Percentiles rank a stretch among this genome's conserved stretches.
phyloP scores from a whole-genome alignment of 2,329 filamentous ascomycete genomes.

The Periconia macrospinosa region DNA sequence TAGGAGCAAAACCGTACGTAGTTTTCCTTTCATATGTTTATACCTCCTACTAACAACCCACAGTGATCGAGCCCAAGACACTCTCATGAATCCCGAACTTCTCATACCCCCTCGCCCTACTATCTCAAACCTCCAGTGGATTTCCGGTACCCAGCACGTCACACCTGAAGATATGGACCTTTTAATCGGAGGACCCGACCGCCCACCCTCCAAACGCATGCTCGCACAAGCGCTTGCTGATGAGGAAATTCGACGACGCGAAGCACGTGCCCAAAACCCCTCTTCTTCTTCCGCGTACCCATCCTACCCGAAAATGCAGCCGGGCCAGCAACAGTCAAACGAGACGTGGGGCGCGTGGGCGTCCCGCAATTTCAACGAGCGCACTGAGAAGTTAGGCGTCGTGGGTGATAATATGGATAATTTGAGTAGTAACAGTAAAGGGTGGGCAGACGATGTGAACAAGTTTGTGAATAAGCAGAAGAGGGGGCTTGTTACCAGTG shows the following conservation, averaged over 20 bases:
- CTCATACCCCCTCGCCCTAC: conserved; percentile 79
- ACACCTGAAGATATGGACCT: conserved; percentile 86
- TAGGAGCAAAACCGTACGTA: conserved; percentile 64
- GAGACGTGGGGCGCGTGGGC: conserved; percentile 77
- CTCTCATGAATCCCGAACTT: conserved; percentile 75
- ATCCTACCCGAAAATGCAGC: conserved; percentile 12
- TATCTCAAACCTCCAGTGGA: conserved; percentile 95
- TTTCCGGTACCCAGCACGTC: conserved; percentile 90
- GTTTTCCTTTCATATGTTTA: background rate
- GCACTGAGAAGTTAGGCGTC: conserved; percentile 82
- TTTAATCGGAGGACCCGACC: conserved; percentile 83
- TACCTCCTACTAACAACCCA: conserved; percentile 8
- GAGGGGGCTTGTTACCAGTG: conserved; percentile 75
- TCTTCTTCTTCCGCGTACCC: conserved; percentile 29
- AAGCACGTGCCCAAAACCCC: conserved; percentile 33
- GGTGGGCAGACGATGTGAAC: conserved; percentile 84
- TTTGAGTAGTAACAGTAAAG: conserved; percentile 76
- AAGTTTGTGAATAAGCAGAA: conserved; percentile 90
- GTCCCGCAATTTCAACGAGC: conserved; percentile 81
- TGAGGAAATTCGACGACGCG: conserved; percentile 58
- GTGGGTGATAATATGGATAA: conserved; percentile 84
- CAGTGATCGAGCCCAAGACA: conserved; percentile 63
- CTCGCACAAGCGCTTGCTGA: conserved; percentile 76
- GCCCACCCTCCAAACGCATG: conserved; percentile 88
- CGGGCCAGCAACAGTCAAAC: conserved; percentile 15